Evolutionary conservation across 1,284 basidiomycete genomes (phyloP).

Genomic region (Melampsora americana): DNA sequence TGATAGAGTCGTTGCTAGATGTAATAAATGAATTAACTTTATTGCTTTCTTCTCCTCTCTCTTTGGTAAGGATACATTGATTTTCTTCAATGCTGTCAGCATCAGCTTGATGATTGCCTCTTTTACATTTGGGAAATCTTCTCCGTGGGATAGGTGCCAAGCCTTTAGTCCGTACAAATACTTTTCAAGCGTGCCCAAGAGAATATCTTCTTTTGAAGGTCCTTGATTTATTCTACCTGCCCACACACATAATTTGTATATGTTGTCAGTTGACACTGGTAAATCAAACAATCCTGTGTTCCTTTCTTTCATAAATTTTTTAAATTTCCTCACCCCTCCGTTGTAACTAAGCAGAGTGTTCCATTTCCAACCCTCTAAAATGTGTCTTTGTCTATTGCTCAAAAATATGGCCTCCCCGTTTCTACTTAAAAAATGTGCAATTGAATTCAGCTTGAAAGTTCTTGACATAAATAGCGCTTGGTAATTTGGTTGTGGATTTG

Average conservation of each 20-base stretch:
- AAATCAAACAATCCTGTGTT: neutral
- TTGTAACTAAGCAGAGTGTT: constrained; percentile 14
- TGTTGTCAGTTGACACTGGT: neutral
- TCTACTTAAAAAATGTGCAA: too few species aligned
- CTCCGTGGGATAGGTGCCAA: constrained; percentile 10
- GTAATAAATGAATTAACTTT: neutral
- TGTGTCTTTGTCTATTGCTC: neutral
- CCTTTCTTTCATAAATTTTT: neutral
- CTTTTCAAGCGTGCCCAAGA: neutral
- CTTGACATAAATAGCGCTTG: too few species aligned
- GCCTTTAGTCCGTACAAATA: constrained; percentile 15
- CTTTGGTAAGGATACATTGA: neutral
- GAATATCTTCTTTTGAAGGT: neutral
- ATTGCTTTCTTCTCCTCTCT: neutral
- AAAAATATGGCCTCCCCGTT: too few species aligned
- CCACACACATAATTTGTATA: constrained; percentile 5
- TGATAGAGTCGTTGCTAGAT: neutral
- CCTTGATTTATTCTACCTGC: neutral
- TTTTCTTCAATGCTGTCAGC: too few species aligned
- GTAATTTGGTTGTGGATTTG: too few species aligned
- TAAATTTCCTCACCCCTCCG: constrained; percentile 3
- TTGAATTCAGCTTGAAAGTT: too few species aligned
- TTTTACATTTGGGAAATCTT: neutral
- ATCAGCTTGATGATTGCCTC: neutral
- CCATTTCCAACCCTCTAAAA: neutral